phyloP scores from a whole-genome alignment of 2,329 filamentous ascomycete genomes.

The Pseudocercospora macadamiae region DNA sequence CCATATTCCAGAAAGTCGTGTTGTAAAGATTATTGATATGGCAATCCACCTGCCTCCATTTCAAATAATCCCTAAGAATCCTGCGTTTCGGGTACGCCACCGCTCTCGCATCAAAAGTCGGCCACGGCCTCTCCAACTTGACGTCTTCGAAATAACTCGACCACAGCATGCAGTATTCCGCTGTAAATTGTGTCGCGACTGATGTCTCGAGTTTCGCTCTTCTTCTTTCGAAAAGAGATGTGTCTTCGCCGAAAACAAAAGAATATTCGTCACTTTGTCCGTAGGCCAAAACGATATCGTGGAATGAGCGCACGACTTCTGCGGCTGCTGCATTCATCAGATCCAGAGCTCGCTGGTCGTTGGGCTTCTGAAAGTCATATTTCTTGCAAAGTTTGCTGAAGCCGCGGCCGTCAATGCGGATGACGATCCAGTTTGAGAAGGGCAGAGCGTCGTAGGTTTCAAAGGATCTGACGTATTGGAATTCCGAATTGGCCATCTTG shows the following conservation, averaged over 20 bases:
- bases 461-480: slow-evolving; percentile 90
- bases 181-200: slow-evolving; percentile 89
- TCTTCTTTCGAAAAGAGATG: slow-evolving; percentile 81
- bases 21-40: slow-evolving; percentile 99
- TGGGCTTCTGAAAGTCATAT: slow-evolving; percentile 88
- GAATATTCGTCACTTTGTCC: slow-evolving; percentile 95
- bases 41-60: slow-evolving; percentile 95
- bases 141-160: slow-evolving; percentile 65
- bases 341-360: slow-evolving; percentile 81
- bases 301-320: slow-evolving; percentile 78
- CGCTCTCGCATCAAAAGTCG: slow-evolving; percentile 89
- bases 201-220: slow-evolving; percentile 89
- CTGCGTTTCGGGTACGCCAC: slow-evolving; percentile 82
- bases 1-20: slow-evolving; percentile 90
- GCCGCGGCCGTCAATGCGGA: slow-evolving; percentile 89
- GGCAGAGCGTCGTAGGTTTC: slow-evolving; percentile 80
- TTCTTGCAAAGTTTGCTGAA: slow-evolving; percentile 71
- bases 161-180: slow-evolving; percentile 87
- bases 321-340: slow-evolving; percentile 95
- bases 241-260: slow-evolving; percentile 63
- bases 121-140: slow-evolving; percentile 72
- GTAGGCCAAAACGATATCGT: slow-evolving; percentile 85
- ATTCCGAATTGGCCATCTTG: slow-evolving; percentile 58
- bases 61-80: slow-evolving; percentile 91
- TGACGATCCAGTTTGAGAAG: slow-evolving; percentile 92